A percentile compares a stretch with the other conserved stretches of the same genome.
phyloP scores from a whole-genome alignment of 208 protist species.

The Lotmaria passim region DNA sequence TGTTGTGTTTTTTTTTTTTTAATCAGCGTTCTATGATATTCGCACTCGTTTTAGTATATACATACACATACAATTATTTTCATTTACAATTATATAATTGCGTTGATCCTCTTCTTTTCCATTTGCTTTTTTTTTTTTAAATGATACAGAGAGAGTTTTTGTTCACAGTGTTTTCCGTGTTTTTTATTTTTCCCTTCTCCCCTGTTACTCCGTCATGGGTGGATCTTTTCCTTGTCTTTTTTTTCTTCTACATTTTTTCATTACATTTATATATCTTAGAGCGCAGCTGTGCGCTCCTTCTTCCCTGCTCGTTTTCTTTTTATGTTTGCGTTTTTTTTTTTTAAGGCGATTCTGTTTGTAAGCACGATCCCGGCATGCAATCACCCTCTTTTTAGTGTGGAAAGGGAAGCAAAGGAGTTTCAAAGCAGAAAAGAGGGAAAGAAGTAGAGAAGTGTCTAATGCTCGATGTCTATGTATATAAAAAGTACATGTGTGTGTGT shows the following conservation, averaged over 20 bases:
- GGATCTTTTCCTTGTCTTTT: not conserved
- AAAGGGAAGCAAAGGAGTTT: conserved; percentile 25
- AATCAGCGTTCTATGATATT: not conserved
- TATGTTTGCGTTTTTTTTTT: not conserved
- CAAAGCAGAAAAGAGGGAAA: conserved; percentile 3
- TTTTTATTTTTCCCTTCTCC: no score
- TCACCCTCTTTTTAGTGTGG: not conserved
- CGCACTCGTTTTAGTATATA: no score
- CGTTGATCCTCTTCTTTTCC: conserved; percentile 10
- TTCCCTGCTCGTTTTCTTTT: not conserved
- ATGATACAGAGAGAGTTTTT: no score
- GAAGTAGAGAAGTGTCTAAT: not conserved
- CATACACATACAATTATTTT: no score
- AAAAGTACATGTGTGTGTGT: no score
- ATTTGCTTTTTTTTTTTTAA: conserved; percentile 1
- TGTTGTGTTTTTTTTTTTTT: not conserved
- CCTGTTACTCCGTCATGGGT: no score
- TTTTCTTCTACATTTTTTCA: not conserved
- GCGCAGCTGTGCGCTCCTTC: not conserved
- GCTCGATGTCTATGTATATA: no score
- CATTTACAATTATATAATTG: no score
- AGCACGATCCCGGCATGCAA: not conserved
- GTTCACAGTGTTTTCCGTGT: no score
- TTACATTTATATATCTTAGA: not conserved
- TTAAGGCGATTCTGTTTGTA: not conserved